These are phyloP conservation scores for Xylaria sp. DNA, from an alignment of 2,329 filamentous ascomycete genomes.

Conservation along the genomic window DNA sequence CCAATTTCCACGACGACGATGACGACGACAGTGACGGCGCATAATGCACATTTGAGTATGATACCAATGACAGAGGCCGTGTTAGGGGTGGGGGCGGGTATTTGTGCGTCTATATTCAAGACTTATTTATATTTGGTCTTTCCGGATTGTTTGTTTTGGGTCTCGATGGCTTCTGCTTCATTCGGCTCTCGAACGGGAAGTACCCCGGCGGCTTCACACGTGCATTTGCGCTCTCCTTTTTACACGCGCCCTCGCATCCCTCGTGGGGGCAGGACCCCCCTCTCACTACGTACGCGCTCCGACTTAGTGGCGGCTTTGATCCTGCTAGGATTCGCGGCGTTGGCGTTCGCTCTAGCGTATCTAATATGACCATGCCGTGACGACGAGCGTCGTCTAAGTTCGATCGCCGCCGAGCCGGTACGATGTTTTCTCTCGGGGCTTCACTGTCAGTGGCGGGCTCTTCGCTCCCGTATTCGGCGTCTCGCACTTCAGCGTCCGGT, in stretches of 20 bases:
- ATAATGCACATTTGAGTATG: no score
- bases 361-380: not conserved
- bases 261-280: slow-evolving; percentile 10
- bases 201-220: slow-evolving; percentile 23
- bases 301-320: slow-evolving; percentile 36
- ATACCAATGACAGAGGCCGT: no score
- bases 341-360: not conserved
- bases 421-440: not conserved
- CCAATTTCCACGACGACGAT: no score
- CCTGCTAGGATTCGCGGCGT: slow-evolving; percentile 34
- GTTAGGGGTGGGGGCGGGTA: no score
- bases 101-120: no score
- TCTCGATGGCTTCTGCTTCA: not conserved
- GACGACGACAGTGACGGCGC: no score
- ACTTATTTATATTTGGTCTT: no score
- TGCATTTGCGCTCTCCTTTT: not conserved
- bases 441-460: not conserved
- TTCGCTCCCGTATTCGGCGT: not conserved
- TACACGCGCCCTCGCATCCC: not conserved
- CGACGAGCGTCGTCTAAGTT: not conserved
- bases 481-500: slow-evolving; percentile 16
- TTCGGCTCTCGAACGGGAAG: slow-evolving; percentile 28
- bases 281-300: slow-evolving; percentile 30
- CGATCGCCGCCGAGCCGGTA: not conserved
- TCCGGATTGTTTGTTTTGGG: no score